phyloP scores from a whole-genome alignment of 306 rosid species.

The Herpetospermum pedunculosum region DNA sequence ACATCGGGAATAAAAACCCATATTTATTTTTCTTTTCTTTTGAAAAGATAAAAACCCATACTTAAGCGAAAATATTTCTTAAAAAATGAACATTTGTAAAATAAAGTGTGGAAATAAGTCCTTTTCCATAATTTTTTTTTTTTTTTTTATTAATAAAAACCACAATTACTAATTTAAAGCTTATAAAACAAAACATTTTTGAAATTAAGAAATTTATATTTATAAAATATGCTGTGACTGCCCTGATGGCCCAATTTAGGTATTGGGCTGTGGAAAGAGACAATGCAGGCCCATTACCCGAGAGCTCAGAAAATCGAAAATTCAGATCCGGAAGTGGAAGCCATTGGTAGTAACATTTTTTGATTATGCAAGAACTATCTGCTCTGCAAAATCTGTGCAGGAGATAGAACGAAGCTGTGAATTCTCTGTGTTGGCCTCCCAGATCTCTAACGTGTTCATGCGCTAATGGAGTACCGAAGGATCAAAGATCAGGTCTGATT shows the following conservation, averaged over 20 bases:
- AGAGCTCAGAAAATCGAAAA: not conserved
- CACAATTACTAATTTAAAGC: no score
- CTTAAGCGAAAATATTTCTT: no score
- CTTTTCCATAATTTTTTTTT: no score
- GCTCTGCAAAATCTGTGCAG: not conserved
- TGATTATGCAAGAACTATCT: not conserved
- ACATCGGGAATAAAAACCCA: no score
- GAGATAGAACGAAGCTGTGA: not conserved
- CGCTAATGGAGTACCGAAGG: constrained; percentile 69
- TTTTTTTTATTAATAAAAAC: no score
- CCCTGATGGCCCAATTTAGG: not conserved
- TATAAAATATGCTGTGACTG: no score
- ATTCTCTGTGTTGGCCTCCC: not conserved
- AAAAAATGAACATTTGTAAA: no score
- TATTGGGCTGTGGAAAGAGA: not conserved
- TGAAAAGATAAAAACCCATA: no score
- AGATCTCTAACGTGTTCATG: constrained; percentile 10
- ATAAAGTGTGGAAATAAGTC: no score
- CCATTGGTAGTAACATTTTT: not conserved
- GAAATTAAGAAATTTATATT: no score
- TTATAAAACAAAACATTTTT: no score
- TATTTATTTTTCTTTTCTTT: no score
- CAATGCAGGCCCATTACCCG: not conserved
- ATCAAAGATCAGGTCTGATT: constrained; percentile 55
- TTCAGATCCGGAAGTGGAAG: not conserved